Conservation (phyloP, 2,329 filamentous ascomycete species). For the Raffaelea albimanens region DNA sequence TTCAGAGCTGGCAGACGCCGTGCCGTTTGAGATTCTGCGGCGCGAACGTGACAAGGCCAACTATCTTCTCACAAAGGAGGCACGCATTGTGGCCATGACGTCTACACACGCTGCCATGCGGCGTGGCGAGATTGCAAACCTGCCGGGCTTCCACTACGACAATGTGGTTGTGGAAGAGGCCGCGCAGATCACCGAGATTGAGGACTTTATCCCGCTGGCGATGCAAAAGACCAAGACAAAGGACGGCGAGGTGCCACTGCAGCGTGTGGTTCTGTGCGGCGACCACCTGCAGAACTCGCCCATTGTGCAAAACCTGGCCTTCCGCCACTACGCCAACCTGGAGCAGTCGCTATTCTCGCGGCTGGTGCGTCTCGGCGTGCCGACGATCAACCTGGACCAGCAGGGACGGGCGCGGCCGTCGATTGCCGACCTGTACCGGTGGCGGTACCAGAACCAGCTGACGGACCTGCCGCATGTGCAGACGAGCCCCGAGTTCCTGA, state of each 20-base stretch:
- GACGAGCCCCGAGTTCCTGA: slow-evolving; percentile 58
- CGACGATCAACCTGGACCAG: slow-evolving; percentile 79
- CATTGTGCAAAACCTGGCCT: slow-evolving; percentile 87
- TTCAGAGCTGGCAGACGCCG: slow-evolving; percentile 80
- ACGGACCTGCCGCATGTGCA: slow-evolving; percentile 71
- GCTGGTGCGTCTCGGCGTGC: slow-evolving; percentile 85
- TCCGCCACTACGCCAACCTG: slow-evolving; percentile 89
- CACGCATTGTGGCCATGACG: slow-evolving; percentile 97
- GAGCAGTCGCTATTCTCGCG: slow-evolving; percentile 93
- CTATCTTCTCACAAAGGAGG: slow-evolving; percentile 89
- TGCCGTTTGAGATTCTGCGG: slow-evolving; percentile 89
- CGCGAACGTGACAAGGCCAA: slow-evolving; percentile 88
- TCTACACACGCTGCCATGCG: slow-evolving; percentile 96
- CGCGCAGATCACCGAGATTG: slow-evolving; percentile 93
- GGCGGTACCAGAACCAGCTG: slow-evolving; percentile 71
- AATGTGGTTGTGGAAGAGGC: slow-evolving; percentile 98
- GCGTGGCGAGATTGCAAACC: slow-evolving; percentile 74
- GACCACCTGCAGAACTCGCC: slow-evolving; percentile 97
- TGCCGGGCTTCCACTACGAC: slow-evolving; percentile 95
- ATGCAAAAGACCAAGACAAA: slow-evolving; percentile 64
- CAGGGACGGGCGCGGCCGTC: slow-evolving; percentile 84
- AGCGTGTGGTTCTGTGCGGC: slow-evolving; percentile 84
- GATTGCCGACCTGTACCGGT: slow-evolving; percentile 83
- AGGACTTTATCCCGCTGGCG: slow-evolving; percentile 92
- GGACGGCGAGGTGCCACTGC: slow-evolving; percentile 63